Evolutionary conservation across 176 grass and related monocot genomes (phyloP).

Genomic region (Triticum aestivum): DNA sequence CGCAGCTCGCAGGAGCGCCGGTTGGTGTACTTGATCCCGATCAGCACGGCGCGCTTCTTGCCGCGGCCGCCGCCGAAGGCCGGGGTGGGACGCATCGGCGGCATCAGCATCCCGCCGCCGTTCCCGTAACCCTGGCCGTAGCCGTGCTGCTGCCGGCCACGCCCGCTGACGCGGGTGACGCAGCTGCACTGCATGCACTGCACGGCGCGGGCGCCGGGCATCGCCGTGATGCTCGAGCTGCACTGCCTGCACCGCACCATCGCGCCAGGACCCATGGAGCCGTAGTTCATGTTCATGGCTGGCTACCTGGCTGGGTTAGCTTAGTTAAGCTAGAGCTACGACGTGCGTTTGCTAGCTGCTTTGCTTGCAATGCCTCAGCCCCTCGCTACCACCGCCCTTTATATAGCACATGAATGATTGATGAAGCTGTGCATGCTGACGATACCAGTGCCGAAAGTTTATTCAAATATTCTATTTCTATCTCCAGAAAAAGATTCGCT

Average conservation of each 20-base stretch:
- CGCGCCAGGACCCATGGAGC: neutral
- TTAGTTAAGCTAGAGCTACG: neutral
- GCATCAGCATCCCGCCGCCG: neutral
- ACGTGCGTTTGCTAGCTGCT: constrained; percentile 1
- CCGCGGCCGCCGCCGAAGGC: constrained; percentile 39
- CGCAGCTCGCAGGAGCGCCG: constrained; percentile 33
- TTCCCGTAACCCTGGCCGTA: neutral
- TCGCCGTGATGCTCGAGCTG: constrained; percentile 28
- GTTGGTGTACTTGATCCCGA: constrained; percentile 66
- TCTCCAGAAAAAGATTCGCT: neutral
- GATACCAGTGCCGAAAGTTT: neutral
- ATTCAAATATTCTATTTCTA: neutral
- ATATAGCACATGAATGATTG: neutral
- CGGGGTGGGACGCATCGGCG: neutral
- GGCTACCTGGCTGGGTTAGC: neutral
- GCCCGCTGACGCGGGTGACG: constrained; percentile 36
- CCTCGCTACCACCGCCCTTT: neutral
- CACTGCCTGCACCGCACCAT: constrained; percentile 36
- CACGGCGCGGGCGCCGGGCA: constrained; percentile 40
- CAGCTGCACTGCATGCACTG: constrained; percentile 50
- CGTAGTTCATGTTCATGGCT: constrained; percentile 24
- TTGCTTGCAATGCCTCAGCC: neutral
- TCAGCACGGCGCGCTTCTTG: constrained; percentile 80
- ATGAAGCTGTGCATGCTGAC: neutral
- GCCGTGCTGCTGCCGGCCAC: neutral